A percentile compares a stretch with the other conserved stretches of the same genome.
Conservation (phyloP, 1,139 yeast genomes). For the Blastobotrys elegans region DNA sequence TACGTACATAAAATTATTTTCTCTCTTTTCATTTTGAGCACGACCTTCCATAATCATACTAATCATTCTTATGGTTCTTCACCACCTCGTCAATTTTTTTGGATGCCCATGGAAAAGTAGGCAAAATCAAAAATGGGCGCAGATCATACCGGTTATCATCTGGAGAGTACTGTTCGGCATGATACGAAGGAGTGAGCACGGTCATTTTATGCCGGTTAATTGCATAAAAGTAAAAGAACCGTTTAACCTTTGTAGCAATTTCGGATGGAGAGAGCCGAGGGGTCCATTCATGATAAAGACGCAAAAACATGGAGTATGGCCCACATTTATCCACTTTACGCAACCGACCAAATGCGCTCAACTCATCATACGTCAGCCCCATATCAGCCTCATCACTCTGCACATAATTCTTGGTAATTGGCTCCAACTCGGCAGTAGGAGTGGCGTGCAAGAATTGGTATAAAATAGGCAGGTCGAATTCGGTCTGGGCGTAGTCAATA, state of each 20-base stretch:
- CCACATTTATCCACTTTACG: conserved; percentile 94
- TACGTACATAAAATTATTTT: conserved; percentile 19
- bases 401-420: conserved; percentile 83
- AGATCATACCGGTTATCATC: conserved; percentile 95
- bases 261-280: conserved; percentile 75
- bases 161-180: conserved; percentile 96
- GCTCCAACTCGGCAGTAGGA: conserved; percentile 97
- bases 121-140: conserved; percentile 87
- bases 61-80: conserved; percentile 16
- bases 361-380: conserved; percentile 97
- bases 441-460: conserved; percentile 78
- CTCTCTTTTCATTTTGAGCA: conserved; percentile 1
- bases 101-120: conserved; percentile 87
- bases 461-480: conserved; percentile 72
- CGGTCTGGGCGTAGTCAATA: conserved; percentile 68
- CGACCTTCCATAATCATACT: not conserved
- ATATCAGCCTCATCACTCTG: conserved; percentile 96
- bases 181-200: conserved; percentile 91
- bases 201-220: conserved; percentile 96
- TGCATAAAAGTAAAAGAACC: conserved; percentile 89
- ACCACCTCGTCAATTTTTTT: conserved; percentile 80
- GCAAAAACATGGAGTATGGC: conserved; percentile 89
- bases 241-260: conserved; percentile 87
- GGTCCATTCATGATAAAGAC: conserved; percentile 88
- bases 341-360: conserved; percentile 84